Conservation (phyloP, 495 filamentous ascomycete species). For the Platismatia glauca region DNA sequence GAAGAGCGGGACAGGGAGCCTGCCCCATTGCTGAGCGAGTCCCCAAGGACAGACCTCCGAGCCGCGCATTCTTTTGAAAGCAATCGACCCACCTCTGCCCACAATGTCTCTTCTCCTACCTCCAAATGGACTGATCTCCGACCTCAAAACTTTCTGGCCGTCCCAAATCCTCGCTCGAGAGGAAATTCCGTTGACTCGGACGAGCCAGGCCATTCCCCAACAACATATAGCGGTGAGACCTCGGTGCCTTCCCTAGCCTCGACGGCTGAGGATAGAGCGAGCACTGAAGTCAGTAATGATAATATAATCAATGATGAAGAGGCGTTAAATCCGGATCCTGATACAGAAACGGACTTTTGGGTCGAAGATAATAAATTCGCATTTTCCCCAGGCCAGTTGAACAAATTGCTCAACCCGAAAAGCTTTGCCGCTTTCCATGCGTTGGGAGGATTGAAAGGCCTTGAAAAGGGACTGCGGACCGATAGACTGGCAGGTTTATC, state of each 20-base stretch:
- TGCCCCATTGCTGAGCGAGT: slow-evolving; percentile 16
- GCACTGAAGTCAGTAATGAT: slow-evolving; percentile 32
- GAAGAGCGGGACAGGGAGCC: slow-evolving; percentile 17
- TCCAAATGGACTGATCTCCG: slow-evolving; percentile 38
- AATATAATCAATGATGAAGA: slow-evolving; percentile 46
- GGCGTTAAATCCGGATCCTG: slow-evolving; percentile 58
- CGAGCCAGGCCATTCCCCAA: slow-evolving; percentile 40
- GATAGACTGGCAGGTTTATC: slow-evolving; percentile 60
- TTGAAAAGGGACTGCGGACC: slow-evolving; percentile 70
- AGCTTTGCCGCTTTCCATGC: slow-evolving; percentile 68
- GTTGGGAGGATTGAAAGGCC: slow-evolving; percentile 63
- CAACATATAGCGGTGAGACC: slow-evolving; percentile 45
- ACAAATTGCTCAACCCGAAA: slow-evolving; percentile 75
- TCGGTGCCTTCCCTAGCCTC: slow-evolving; percentile 30
- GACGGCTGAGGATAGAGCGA: slow-evolving; percentile 31
- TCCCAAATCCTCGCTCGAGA: slow-evolving; percentile 52
- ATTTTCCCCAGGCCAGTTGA: slow-evolving; percentile 71
- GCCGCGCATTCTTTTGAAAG: slow-evolving; percentile 61
- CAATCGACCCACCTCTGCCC: slow-evolving; percentile 73
- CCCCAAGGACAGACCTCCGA: slow-evolving; percentile 51
- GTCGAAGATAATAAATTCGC: slow-evolving; percentile 73
- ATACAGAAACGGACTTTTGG: slow-evolving; percentile 58
- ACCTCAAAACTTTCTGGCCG: slow-evolving; percentile 51
- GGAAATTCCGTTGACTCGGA: slow-evolving; percentile 60
- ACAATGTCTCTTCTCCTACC: slow-evolving; percentile 74